Percentiles rank a stretch among this genome's conserved stretches.
phyloP scores from a whole-genome alignment of 2,329 filamentous ascomycete species.

The Trichophaea hybrida region DNA sequence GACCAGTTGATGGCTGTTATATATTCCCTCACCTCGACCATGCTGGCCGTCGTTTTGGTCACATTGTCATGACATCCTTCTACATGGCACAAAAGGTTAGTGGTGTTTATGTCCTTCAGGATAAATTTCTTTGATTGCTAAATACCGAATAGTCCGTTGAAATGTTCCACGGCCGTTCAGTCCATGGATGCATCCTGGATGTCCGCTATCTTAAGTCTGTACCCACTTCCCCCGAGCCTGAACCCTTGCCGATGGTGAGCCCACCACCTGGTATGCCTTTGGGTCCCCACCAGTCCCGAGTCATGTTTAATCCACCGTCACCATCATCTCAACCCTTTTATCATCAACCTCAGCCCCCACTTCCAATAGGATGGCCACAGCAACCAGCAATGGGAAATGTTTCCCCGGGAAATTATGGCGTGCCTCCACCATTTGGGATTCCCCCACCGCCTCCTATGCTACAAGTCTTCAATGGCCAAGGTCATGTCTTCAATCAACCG shows the following conservation, averaged over 20 bases:
- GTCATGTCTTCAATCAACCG: neutral
- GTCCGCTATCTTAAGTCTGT: constrained; percentile 13
- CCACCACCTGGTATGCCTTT: neutral
- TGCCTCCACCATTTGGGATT: neutral
- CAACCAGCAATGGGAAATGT: neutral
- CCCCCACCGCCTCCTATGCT: neutral
- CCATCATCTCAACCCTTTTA: neutral
- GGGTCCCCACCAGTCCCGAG: neutral
- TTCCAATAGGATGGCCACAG: constrained; percentile 1
- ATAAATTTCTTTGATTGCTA: neutral
- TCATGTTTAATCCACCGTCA: neutral
- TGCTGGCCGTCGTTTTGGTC: constrained; percentile 20
- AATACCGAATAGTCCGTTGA: constrained; percentile 16
- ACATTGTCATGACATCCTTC: constrained; percentile 22
- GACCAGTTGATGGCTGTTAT: constrained; percentile 19
- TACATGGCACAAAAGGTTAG: constrained; percentile 23
- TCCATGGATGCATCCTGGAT: constrained; percentile 16
- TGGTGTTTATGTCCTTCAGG: neutral
- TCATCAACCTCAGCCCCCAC: neutral
- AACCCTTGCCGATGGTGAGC: neutral
- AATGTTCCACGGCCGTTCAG: constrained; percentile 11
- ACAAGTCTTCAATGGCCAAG: neutral
- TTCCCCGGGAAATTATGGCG: neutral
- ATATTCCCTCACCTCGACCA: constrained; percentile 18
- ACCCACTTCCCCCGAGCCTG: neutral